These are phyloP conservation scores for Aspergillus bridgeri DNA, from an alignment of 495 filamentous ascomycete species.

Conservation along the genomic window DNA sequence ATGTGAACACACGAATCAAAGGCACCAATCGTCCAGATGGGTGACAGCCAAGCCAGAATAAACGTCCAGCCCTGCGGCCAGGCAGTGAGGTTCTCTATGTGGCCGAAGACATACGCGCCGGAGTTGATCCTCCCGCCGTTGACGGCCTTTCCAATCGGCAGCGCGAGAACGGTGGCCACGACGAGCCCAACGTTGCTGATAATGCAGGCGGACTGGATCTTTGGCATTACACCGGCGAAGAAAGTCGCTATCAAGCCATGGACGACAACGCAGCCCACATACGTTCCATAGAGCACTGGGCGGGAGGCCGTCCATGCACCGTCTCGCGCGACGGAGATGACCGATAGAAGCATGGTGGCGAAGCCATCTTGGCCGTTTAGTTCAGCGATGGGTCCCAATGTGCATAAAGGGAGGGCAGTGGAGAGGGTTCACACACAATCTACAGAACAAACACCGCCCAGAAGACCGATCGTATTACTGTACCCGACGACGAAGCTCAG, in stretches of 20 bases:
- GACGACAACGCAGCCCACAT: conserved; percentile 52
- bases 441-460: conserved; percentile 61
- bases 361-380: no score
- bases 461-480: conserved; percentile 64
- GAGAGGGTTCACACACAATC: no score
- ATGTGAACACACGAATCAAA: conserved; percentile 54
- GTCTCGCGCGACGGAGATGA: conserved; percentile 61
- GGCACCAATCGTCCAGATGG: conserved; percentile 62
- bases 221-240: conserved; percentile 57
- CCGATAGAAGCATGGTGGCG: conserved; percentile 50
- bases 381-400: conserved; percentile 6
- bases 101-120: conserved; percentile 36
- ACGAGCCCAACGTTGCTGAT: conserved; percentile 62
- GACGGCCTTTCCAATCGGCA: conserved; percentile 53
- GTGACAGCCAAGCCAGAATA: conserved; percentile 57
- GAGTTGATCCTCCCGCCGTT: conserved; percentile 33
- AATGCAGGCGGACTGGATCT: conserved; percentile 63
- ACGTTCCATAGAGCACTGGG: conserved; percentile 60
- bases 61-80: conserved; percentile 60
- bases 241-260: conserved; percentile 60
- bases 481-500: conserved; percentile 69
- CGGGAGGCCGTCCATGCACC: conserved; percentile 59
- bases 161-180: conserved; percentile 59
- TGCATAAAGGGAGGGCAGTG: no score
- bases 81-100: conserved; percentile 50